Percentiles rank a stretch among this genome's conserved stretches.
These are phyloP conservation scores for Megacollybia marginata DNA, from an alignment of 768 basidiomycete genomes.

Conservation along the genomic window DNA sequence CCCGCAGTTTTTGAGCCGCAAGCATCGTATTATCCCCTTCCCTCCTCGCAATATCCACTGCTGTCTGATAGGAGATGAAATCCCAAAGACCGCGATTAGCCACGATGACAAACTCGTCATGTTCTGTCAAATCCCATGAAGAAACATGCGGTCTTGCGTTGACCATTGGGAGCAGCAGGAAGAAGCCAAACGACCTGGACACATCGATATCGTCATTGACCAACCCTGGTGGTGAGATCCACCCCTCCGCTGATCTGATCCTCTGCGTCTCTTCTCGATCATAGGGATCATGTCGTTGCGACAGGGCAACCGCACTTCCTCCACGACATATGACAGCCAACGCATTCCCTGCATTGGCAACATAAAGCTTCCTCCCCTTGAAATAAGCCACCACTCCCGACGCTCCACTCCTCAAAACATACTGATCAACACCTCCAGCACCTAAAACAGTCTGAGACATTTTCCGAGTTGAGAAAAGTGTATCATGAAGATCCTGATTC, in stretches of 20 bases:
- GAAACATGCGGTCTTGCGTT: constrained; percentile 82
- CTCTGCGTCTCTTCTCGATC: constrained; percentile 76
- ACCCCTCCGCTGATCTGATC: constrained; percentile 90
- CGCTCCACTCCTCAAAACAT: constrained; percentile 64
- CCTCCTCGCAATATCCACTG: constrained; percentile 88
- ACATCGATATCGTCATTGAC: constrained; percentile 90
- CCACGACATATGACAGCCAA: constrained; percentile 79
- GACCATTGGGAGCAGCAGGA: constrained; percentile 80
- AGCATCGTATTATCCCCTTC: constrained; percentile 56
- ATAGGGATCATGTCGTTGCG: constrained; percentile 84
- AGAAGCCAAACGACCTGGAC: constrained; percentile 93
- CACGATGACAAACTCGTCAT: constrained; percentile 95
- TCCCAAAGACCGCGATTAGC: constrained; percentile 94
- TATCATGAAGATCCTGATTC: constrained; percentile 75
- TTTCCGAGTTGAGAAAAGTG: constrained; percentile 57
- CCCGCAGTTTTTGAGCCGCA: constrained; percentile 93
- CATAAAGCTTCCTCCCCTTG: constrained; percentile 68
- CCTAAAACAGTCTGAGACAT: constrained; percentile 49
- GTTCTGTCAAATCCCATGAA: constrained; percentile 61
- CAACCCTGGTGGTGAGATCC: constrained; percentile 84
- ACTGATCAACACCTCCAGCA: constrained; percentile 26
- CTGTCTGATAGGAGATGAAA: constrained; percentile 88
- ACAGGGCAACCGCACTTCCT: constrained; percentile 68
- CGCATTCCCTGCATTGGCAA: constrained; percentile 86
- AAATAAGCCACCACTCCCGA: constrained; percentile 87